These are phyloP conservation scores for Meyerozyma sp. DNA, from an alignment of 1,139 yeast genomes.

Conservation along the genomic window DNA sequence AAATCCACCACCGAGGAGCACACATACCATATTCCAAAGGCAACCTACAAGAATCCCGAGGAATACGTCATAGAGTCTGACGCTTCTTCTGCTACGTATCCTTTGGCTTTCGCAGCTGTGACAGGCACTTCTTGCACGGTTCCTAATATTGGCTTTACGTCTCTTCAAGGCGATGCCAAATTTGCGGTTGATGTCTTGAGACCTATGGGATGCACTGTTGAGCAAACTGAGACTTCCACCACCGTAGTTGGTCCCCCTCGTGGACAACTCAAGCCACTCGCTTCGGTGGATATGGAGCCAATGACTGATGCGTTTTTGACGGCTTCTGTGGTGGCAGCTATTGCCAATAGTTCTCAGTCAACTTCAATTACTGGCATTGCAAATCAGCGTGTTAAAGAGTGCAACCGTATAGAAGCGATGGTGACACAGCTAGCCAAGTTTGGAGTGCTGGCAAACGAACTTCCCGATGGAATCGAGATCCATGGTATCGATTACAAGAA, in stretches of 20 bases:
- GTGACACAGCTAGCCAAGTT: conserved; percentile 79
- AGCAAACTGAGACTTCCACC: conserved; percentile 77
- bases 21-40: conserved; percentile 89
- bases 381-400: conserved; percentile 95
- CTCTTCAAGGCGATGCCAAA: conserved; percentile 95
- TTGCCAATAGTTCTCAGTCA: conserved; percentile 53
- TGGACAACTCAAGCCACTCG: conserved; percentile 64
- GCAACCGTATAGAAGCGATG: conserved; percentile 96
- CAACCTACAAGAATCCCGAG: conserved; percentile 69
- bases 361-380: conserved; percentile 94
- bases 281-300: conserved; percentile 93
- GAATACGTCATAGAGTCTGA: conserved; percentile 92
- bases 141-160: conserved; percentile 89
- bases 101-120: conserved; percentile 96
- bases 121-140: conserved; percentile 90
- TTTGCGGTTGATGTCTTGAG: conserved; percentile 88
- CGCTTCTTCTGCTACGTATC: conserved; percentile 98
- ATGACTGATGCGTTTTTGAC: conserved; percentile 99
- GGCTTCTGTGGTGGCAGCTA: conserved; percentile 94
- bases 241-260: conserved; percentile 86
- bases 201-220: conserved; percentile 94
- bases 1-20: conserved; percentile 66
- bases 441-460: conserved; percentile 80
- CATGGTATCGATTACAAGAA: conserved; percentile 53
- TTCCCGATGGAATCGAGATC: conserved; percentile 88